Evolutionary conservation across 352 stramenopile genomes (phyloP).

Genomic region (Pythium phragmitis): DNA sequence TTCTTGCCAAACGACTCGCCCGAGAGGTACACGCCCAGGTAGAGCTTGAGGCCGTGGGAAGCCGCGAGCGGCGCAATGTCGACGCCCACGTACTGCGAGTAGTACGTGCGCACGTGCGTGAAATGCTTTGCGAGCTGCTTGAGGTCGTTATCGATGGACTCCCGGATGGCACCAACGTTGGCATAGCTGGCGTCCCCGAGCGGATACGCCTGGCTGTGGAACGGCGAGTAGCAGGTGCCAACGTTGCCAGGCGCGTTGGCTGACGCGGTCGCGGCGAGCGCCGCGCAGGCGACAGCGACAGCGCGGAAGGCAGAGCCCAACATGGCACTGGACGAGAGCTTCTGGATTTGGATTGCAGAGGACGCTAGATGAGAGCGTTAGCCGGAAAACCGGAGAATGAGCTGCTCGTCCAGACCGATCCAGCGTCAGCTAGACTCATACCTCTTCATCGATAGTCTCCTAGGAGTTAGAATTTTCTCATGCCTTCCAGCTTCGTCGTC

Average conservation of each 20-base stretch:
- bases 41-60: slow-evolving; percentile 48
- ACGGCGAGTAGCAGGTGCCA: slow-evolving; percentile 49
- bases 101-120: slow-evolving; percentile 55
- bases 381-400: slow-evolving; percentile 21
- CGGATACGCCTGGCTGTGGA: slow-evolving; percentile 52
- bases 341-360: too few relatives aligned
- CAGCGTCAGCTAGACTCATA: too few relatives aligned
- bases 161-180: neutral
- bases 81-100: slow-evolving; percentile 49
- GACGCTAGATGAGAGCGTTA: neutral
- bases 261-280: slow-evolving; percentile 5
- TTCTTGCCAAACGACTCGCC: slow-evolving; percentile 35
- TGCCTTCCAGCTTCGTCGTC: too few relatives aligned
- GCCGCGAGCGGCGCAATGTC: slow-evolving; percentile 37
- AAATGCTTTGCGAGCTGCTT: slow-evolving; percentile 36
- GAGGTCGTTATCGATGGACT: slow-evolving; percentile 39
- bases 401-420: neutral
- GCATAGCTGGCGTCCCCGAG: slow-evolving; percentile 22
- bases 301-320: slow-evolving; percentile 9
- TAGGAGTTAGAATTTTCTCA: too few relatives aligned
- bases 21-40: slow-evolving; percentile 53
- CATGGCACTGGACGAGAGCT: slow-evolving; percentile 2
- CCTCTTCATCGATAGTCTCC: too few relatives aligned
- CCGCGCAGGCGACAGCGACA: slow-evolving; percentile 12
- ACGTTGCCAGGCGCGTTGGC: slow-evolving; percentile 27